A percentile compares a stretch with the other conserved stretches of the same genome.
These are phyloP conservation scores for Canavalia ensiformis DNA, from an alignment of 306 rosid species.

Conservation along the genomic window DNA sequence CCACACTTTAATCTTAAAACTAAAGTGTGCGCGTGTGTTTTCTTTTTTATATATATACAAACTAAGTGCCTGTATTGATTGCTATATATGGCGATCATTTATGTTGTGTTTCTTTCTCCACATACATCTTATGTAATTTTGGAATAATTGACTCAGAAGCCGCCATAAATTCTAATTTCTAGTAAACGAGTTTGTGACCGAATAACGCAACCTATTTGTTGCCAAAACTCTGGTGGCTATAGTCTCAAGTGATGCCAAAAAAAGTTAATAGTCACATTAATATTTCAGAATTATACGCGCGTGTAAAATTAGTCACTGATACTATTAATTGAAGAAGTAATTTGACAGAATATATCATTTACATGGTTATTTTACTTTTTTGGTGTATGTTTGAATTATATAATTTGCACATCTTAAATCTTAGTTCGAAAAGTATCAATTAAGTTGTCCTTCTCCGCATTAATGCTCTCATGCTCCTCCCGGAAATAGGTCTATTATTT, in stretches of 20 bases:
- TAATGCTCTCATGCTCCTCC: too few species aligned
- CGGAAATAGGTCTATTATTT: too few species aligned
- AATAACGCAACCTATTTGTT: background rate
- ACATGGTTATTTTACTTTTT: too few species aligned
- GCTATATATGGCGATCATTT: background rate
- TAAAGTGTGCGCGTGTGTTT: background rate
- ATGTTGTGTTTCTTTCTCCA: slow-evolving; percentile 1
- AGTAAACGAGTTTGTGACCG: background rate
- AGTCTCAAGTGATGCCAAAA: background rate
- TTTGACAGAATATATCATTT: too few species aligned
- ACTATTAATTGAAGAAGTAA: too few species aligned
- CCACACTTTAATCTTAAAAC: slow-evolving; percentile 19
- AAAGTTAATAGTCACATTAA: too few species aligned
- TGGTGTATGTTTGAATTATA: too few species aligned
- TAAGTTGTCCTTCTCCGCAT: too few species aligned
- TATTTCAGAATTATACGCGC: too few species aligned
- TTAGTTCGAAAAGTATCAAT: too few species aligned
- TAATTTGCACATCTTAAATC: too few species aligned
- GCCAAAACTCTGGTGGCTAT: slow-evolving; percentile 17
- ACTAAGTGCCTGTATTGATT: slow-evolving; percentile 20
- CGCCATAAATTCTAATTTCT: background rate
- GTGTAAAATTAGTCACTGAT: too few species aligned
- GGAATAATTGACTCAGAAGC: slow-evolving; percentile 14
- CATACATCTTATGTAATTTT: slow-evolving; percentile 18
- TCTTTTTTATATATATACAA: background rate